Evolutionary conservation across 352 stramenopile genomes (phyloP).

Genomic region (Pythium brachiatum): DNA sequence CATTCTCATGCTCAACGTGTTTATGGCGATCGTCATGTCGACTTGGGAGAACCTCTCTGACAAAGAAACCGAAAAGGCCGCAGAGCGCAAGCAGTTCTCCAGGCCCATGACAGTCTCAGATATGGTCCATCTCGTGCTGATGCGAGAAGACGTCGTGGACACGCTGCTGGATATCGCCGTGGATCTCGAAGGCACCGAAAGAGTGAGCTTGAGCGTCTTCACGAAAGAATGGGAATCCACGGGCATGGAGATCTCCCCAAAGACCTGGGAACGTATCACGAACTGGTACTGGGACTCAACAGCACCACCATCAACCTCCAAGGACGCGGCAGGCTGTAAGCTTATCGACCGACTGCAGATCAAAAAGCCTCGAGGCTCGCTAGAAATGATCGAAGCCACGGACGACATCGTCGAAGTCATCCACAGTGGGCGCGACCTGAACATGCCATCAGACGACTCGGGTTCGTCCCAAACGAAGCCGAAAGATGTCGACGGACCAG

Average conservation of each 20-base stretch:
- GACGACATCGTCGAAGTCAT: slow-evolving; percentile 43
- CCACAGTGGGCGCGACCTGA: slow-evolving; percentile 38
- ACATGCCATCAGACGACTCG: neutral
- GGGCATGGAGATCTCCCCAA: slow-evolving; percentile 36
- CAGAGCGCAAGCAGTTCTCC: slow-evolving; percentile 47
- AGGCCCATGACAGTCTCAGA: slow-evolving; percentile 38
- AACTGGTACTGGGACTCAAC: slow-evolving; percentile 61
- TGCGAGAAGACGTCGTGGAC: slow-evolving; percentile 63
- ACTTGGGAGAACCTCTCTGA: slow-evolving; percentile 62
- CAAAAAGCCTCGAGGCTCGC: neutral
- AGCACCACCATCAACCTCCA: neutral
- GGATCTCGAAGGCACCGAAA: slow-evolving; percentile 39
- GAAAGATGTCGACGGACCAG: neutral
- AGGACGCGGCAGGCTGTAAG: slow-evolving; percentile 4
- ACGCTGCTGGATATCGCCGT: slow-evolving; percentile 50
- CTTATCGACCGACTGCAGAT: slow-evolving; percentile 14
- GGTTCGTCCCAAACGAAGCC: slow-evolving; percentile 10
- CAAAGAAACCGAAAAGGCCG: slow-evolving; percentile 45
- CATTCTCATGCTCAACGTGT: slow-evolving; percentile 78
- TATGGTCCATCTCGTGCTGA: slow-evolving; percentile 45
- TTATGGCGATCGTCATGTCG: slow-evolving; percentile 78
- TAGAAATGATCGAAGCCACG: slow-evolving; percentile 10
- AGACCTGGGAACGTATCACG: slow-evolving; percentile 39
- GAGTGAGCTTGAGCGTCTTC: slow-evolving; percentile 38
- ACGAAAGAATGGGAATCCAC: slow-evolving; percentile 39